Base-by-base conservation (phyloP, 176 grass and related monocot genomes). In the Aegilops sharonensis region DNA sequence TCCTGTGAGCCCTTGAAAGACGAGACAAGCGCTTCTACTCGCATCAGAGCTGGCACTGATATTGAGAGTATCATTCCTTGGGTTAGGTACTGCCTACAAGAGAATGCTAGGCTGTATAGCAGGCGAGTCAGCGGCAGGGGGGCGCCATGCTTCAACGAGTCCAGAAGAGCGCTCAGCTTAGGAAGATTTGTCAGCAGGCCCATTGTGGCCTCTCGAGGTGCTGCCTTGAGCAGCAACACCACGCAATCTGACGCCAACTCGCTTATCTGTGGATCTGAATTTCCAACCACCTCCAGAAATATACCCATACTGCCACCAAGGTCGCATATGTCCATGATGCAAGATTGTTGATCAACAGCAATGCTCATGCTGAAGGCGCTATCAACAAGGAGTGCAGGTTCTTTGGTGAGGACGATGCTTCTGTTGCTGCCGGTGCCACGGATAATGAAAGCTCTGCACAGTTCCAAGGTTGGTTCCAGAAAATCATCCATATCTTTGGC, bases 401-500 rank as follows among this genome's bases (percentile, higher is more conserved):
- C 79, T 87, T 90, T 99, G 74, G 85, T 96, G 89, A 99, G 88
- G 67, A 85, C 79, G 42, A 92, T 40, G 43, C 88, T 88, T 91
- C 87, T 95, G 74, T 88, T 91, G 78, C 94, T 95, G 48, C 97
- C 89, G 74, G 82, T 94, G 50, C 93, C 91, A 75, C 87, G 88
- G 65, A 95, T 85, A 81, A 96, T 91, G 79, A 96, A 94, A 86
- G 92, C 90, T 88, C 89, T 92, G 81, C 94, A 99, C 4, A 99
- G 90, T 63, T 86, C 92, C 88, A 99, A 78, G 48, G 97, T 93
- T 77, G 97, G 94, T 89, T 99, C 94, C 2, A 99, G 90, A 85
- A 99, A 99, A 89, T 99, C 97, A 70, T 94, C 90, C 97, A 99
- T 99, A 52, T 90, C 92, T 86, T 96, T 99, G 73, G 93, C 90